Evolutionary conservation across 2,329 filamentous ascomycete genomes (phyloP).

Genomic region (Penicillium sp.): DNA sequence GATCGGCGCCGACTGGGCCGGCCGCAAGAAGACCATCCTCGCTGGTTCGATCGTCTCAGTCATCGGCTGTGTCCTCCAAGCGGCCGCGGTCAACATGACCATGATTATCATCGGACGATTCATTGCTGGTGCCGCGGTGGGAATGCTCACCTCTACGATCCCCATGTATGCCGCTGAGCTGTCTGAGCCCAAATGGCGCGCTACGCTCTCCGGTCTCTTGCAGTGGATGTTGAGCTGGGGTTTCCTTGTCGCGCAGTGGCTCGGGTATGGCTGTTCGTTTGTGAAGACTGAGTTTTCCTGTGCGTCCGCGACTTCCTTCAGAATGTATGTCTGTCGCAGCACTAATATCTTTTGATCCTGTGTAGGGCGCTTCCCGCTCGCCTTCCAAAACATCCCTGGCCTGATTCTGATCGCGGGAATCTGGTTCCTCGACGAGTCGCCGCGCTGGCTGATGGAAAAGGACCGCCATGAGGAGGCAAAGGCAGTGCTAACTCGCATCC

Average conservation of each 20-base stretch:
- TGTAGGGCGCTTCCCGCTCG: slow-evolving; percentile 38
- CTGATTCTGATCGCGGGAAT: slow-evolving; percentile 42
- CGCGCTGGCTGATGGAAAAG: slow-evolving; percentile 45
- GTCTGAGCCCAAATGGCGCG: slow-evolving; percentile 15
- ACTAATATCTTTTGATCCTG: neutral
- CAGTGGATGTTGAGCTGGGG: slow-evolving; percentile 55
- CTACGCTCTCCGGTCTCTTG: slow-evolving; percentile 31
- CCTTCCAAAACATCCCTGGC: slow-evolving; percentile 46
- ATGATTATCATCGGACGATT: slow-evolving; percentile 57
- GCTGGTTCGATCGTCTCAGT: slow-evolving; percentile 39
- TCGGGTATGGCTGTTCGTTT: slow-evolving; percentile 54
- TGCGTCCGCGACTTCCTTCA: neutral
- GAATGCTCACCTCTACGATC: slow-evolving; percentile 53
- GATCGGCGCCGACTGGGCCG: slow-evolving; percentile 40
- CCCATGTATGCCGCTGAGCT: slow-evolving; percentile 46
- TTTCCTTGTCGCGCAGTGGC: slow-evolving; percentile 52
- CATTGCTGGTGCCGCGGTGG: slow-evolving; percentile 56
- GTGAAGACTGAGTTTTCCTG: slow-evolving; percentile 37
- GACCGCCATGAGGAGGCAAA: slow-evolving; percentile 40
- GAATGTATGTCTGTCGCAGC: neutral
- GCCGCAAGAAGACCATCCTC: slow-evolving; percentile 35
- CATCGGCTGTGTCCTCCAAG: slow-evolving; percentile 43
- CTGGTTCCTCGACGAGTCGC: slow-evolving; percentile 41
- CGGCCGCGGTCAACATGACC: slow-evolving; percentile 37
- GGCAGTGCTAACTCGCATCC: slow-evolving; percentile 36